Evolutionary conservation across 306 rosid genomes (phyloP), one percentile per base, ranked within the genome.

Genomic region (Malus asiatica): DNA sequence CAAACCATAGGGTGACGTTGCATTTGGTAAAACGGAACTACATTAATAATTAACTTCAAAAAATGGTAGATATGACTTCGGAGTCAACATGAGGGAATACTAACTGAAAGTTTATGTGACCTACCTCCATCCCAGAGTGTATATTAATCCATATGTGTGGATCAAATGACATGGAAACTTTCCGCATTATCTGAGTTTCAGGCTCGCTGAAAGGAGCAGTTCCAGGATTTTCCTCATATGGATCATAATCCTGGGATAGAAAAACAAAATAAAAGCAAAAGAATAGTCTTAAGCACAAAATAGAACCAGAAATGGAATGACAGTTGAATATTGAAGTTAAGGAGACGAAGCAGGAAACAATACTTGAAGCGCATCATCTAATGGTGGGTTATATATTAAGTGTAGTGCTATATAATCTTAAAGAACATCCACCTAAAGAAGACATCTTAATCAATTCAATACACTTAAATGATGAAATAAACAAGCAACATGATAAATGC

Each of bases 111-210:
- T 59, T 42, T 66, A 52, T 48, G 45, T 35, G 79, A 75, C 70
- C 76, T 77, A 89, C 99, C 93, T 96, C 96, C 99, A 96, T 96
- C 78, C 99, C 99, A 32, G 99, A 96, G 90, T 96, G 99, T 80
- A 96, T 91, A 71, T 96, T 96, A 79, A 92, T 66, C 99, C 99
- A 96, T 76, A 96, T 55, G 81, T 96, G 98, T 22, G 99, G 99
- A 77, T 96, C 87, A 87, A 96, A 96, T 70, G 96, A 88, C 70
- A 90, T 16, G 22, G 96, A 98, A 77, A 96, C 90, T 77, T 89
- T 92, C 84, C 98, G 88, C 92, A 96, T 90, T 32, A 92, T 87
- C 84, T 92, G 98, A 80, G 93, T 85, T 92, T 96, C 99, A 38
- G 99, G 99, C 89, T 96, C 99, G 14, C 99, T 96, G 73, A 96